Evolutionary conservation across 768 basidiomycete genomes (phyloP), one percentile per base, ranked within the genome.

Genomic region (Fibroporia radiculosa): DNA sequence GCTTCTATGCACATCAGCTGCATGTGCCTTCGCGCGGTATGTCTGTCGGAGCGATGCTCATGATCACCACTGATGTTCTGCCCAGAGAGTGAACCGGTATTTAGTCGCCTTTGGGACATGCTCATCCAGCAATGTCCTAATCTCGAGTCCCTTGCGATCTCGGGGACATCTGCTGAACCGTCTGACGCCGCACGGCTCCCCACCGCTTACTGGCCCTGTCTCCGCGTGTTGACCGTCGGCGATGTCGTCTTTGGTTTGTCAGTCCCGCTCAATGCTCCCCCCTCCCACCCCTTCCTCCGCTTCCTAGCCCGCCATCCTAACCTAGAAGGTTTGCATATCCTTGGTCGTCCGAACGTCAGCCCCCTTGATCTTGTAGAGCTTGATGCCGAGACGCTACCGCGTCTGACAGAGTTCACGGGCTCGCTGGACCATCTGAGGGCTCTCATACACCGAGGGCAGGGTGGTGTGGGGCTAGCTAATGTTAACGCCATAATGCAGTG

Each of bases 281-380:
- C 42, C 1, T 77, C 77, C 47, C 67, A 74, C 10, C 77, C 80
- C 0, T 84, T 88, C 55, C 68, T 80, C 48, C 51, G 68, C 3
- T 89, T 88, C 59, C 72, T 89, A 18, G 82, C 84, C 45, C 75
- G 72, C 2, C 85, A 88, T 53, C 68, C 72, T 18, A 54, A 56
- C 24, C 62, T 89, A 20, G 47, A 58, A 22, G 55, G 52, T 10
- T 24, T 65, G 20, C 48, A 56, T 19, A 48, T 59, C 10, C 28
- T 52, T 7, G 52, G 52, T 71, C 47, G 75, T 70, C 28, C 69
- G 77, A 22, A 33, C 27, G 22, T 52, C 19, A 74, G 72, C 45
- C 72, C 78, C 12, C 60, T 66, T 16, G 74, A 82, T 36, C 66
- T 86, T 41, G 57, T 71, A 19, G 61, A 70, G 2, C 62, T 85